Base-by-base conservation (phyloP, 441 rosid species). In the Metrosideros polymorpha region DNA sequence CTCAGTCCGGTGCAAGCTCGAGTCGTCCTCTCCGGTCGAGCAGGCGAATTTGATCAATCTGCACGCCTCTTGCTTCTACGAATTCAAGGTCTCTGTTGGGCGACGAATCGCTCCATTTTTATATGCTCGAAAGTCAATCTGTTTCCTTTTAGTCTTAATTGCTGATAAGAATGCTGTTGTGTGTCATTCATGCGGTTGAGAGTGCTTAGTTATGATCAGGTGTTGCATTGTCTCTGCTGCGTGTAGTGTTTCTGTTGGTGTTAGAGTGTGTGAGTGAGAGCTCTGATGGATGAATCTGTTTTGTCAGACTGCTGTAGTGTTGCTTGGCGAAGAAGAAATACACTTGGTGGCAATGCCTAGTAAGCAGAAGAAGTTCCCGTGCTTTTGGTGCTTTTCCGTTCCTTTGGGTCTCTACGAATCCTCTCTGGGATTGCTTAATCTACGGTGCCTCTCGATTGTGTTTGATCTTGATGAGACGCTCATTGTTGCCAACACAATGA, bases 281-380 rank as follows among this genome's bases (percentile, higher is more conserved):
- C 45, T 66, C 47, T 86, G 84, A 57, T 84, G 82, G 42, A 82
- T 30, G 49, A 49, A 24, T 61, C 82, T 82, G 76, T 49, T 88
- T 82, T 45, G 89, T 43, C 90, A 98, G 99, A 96, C 99, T 79
- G 99, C 99, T 3, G 97, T 96, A 84, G 98, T 95, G 77, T 83
- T 95, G 88, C 89, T 94, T 83, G 99, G 97, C 83, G 93, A 92
- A 59, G 97, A 97, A 89, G 99, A 98, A 93, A 91, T 96, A 87
- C 99, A 98, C 87, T 92, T 97, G 88, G 99, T 95, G 88, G 99
- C 99, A 91, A 98, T 97, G 99, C 99, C 98, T 30, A 98, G 99
- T 91, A 98, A 95, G 92, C 92, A 95, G 91, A 98, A 97, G 96
- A 97, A 94, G 94, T 97, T 95, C 88, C 99, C 99, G 3, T 96